These are phyloP conservation scores for Spizellomyces sp. DNA, from an alignment of 192 early-diverging fungal species.

Conservation along the genomic window DNA sequence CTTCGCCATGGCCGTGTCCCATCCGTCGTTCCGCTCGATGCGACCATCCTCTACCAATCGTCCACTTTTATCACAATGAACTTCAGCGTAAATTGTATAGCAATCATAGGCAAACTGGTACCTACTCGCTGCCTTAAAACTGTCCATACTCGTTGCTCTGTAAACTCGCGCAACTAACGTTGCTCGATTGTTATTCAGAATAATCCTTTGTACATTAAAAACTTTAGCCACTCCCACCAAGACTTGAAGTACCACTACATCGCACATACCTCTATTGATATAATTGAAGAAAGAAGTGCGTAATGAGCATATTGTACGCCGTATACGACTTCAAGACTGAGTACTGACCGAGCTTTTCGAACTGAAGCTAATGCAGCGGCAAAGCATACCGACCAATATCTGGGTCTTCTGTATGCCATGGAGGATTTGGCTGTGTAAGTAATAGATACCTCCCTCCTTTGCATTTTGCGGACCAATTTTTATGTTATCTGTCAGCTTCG, in stretches of 20 bases:
- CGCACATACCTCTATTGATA: slow-evolving; percentile 88
- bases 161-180: neutral
- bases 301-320: slow-evolving; percentile 11
- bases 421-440: slow-evolving; percentile 86
- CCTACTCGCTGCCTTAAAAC: neutral
- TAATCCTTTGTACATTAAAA: slow-evolving; percentile 85
- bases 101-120: slow-evolving; percentile 46
- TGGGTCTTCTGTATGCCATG: slow-evolving; percentile 85
- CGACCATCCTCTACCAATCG: too few relatives aligned
- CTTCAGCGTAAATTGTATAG: slow-evolving; percentile 42
- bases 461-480: neutral
- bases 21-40: too few relatives aligned
- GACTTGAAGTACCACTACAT: slow-evolving; percentile 90
- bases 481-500: slow-evolving; percentile 52
- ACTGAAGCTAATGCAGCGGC: slow-evolving; percentile 53
- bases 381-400: slow-evolving; percentile 77
- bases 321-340: neutral
- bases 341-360: neutral
- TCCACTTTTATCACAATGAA: neutral
- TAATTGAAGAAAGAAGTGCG: slow-evolving; percentile 83
- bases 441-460: slow-evolving; percentile 9
- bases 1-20: too few relatives aligned
- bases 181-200: slow-evolving; percentile 52
- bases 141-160: neutral
- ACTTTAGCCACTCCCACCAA: slow-evolving; percentile 70